Evolutionary conservation across 768 basidiomycete genomes (phyloP).

Genomic region (Russula earlei): DNA sequence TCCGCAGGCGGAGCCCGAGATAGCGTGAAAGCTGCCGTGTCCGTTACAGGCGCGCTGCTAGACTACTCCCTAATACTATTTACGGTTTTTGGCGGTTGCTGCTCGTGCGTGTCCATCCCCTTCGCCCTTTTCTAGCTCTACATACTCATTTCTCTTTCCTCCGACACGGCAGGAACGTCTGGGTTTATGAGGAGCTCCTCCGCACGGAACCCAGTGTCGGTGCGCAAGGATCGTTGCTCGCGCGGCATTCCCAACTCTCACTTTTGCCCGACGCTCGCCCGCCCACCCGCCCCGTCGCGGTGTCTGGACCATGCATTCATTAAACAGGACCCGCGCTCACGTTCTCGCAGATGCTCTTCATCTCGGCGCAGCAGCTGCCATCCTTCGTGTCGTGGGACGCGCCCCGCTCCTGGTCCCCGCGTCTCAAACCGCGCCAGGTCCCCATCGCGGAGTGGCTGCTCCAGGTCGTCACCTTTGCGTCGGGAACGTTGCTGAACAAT

Average conservation of each 20-base stretch:
- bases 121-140: background rate
- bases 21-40: background rate
- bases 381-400: slow-evolving; percentile 39
- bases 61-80: slow-evolving; percentile 38
- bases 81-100: slow-evolving; percentile 76
- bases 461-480: slow-evolving; percentile 61
- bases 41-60: slow-evolving; percentile 24
- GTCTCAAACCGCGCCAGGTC: slow-evolving; percentile 55
- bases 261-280: too few species aligned
- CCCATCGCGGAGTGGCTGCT: slow-evolving; percentile 58
- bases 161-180: slow-evolving; percentile 48
- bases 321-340: slow-evolving; percentile 66
- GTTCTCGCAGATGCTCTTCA: slow-evolving; percentile 77
- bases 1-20: background rate
- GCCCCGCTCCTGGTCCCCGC: slow-evolving; percentile 30
- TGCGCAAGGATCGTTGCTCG: slow-evolving; percentile 24
- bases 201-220: slow-evolving; percentile 60
- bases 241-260: too few species aligned
- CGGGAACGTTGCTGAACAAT: slow-evolving; percentile 68
- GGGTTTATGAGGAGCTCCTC: slow-evolving; percentile 67
- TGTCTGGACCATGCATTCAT: background rate
- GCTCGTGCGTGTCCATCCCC: slow-evolving; percentile 45
- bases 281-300: too few species aligned
- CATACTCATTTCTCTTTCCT: background rate
- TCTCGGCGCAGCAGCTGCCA: slow-evolving; percentile 57